Evolutionary conservation across 805 yeast genomes (phyloP).

Genomic region (Wickerhamomyces canadensis): DNA sequence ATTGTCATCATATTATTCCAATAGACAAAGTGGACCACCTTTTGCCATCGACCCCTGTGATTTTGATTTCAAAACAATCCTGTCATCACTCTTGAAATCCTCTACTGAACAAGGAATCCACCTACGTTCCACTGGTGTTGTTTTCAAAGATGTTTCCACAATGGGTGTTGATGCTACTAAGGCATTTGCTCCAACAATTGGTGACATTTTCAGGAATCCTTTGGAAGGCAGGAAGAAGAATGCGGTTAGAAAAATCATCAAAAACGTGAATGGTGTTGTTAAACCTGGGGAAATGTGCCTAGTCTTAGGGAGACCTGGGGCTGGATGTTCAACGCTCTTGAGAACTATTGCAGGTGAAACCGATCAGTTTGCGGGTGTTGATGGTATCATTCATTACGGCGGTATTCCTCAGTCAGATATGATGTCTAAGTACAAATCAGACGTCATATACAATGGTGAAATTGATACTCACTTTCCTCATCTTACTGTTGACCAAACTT

Average conservation of each 20-base stretch:
- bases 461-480: slow-evolving; percentile 72
- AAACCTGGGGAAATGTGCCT: slow-evolving; percentile 62
- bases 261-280: slow-evolving; percentile 25
- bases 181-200: slow-evolving; percentile 10
- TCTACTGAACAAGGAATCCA: slow-evolving; percentile 43
- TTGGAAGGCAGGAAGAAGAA: slow-evolving; percentile 2
- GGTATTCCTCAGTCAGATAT: slow-evolving; percentile 55
- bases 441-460: slow-evolving; percentile 51
- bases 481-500: slow-evolving; percentile 66
- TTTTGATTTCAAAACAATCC: slow-evolving; percentile 34
- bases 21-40: background rate
- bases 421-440: slow-evolving; percentile 51
- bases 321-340: slow-evolving; percentile 70
- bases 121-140: slow-evolving; percentile 38
- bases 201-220: slow-evolving; percentile 6
- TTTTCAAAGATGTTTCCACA: slow-evolving; percentile 8
- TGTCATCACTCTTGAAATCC: slow-evolving; percentile 32
- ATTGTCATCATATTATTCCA: background rate
- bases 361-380: slow-evolving; percentile 35
- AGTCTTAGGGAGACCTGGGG: slow-evolving; percentile 69
- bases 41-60: slow-evolving; percentile 26
- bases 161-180: slow-evolving; percentile 10
- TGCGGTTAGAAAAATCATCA: slow-evolving; percentile 24
- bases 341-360: slow-evolving; percentile 59
- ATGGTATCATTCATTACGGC: slow-evolving; percentile 55